Base-by-base conservation (phyloP, 225 moss, liverwort and hornwort species). In the Thuidium tamariscinum region DNA sequence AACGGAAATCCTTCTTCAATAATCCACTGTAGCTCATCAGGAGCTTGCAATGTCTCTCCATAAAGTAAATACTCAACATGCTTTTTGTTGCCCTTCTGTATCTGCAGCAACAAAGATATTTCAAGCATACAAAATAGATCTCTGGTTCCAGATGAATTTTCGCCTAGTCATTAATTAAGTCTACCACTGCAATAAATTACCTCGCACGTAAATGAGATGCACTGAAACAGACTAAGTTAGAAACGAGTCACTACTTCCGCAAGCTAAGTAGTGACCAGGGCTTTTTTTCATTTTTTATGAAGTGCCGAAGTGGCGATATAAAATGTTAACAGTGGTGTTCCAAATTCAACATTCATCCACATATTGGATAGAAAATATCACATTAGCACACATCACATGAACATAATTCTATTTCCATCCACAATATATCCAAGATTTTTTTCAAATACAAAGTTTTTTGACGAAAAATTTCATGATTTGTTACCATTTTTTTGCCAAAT, bases 1-100 rank as follows among this genome's bases (percentile, higher is more conserved):
- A 94, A 92, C 15, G 96, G 94, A 83, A 97, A 99, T 14, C 98
- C 98, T 84, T 94, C 97, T 91, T 99, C 98, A 85, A 99, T 95
- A 83, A 99, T 97, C 84, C 89, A 91, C 83, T 95, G 95, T 59
- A 99, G 85, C 90, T 99, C 98, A 85, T 99, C 94, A 41, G 93
- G 92, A 65, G 97, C 91, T 86, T 94, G 95, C 84, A 99, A 88
- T 51, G 94, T 95, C 89, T 99, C 98, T 79, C 98, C 98, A 80
- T 92, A 99, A 23, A 99, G 91, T 79, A 99, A 86, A 92, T 99
- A 96, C 86, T 99, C 98, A 62, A 95, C 92, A 81, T 91, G 94
- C 90, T 86, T 95, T 87, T 93, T 96, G 85, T 88, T 93, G 81
- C 86, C 92, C 87, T 91, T 93, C 72, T 91, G 88, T 84, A 87